phyloP scores from a whole-genome alignment of 352 stramenopile species.

The Globisporangium alternatum region DNA sequence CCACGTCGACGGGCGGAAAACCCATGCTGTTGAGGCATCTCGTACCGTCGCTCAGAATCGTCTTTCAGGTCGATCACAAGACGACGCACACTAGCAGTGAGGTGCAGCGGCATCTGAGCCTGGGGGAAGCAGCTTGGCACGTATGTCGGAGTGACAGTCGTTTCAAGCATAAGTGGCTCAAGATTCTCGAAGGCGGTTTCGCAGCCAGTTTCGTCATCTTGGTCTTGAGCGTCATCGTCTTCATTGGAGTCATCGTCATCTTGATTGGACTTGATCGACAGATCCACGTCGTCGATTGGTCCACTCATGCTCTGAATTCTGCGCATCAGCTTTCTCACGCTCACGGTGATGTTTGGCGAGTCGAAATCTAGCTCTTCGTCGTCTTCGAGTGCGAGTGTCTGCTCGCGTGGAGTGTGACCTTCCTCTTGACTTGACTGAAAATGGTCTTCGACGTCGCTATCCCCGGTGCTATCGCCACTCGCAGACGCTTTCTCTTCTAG shows the following conservation, averaged over 20 bases:
- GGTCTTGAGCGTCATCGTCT: constrained; percentile 6
- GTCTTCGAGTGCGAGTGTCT: background rate
- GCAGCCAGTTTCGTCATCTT: constrained; percentile 1
- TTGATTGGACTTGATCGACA: constrained; percentile 16
- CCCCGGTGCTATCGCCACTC: background rate
- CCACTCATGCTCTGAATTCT: constrained; percentile 19
- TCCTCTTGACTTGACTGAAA: background rate
- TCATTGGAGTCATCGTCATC: constrained; percentile 19
- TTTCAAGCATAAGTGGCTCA: constrained; percentile 17
- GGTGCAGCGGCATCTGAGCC: constrained; percentile 56
- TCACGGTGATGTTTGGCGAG: constrained; percentile 12
- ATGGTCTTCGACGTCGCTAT: background rate
- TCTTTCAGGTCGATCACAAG: constrained; percentile 75
- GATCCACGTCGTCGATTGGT: background rate
- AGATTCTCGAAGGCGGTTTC: constrained; percentile 7
- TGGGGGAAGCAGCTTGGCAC: constrained; percentile 20
- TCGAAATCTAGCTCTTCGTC: constrained; percentile 19
- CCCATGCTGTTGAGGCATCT: constrained; percentile 13
- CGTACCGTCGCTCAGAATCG: constrained; percentile 44
- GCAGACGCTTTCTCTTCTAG: constrained; percentile 11
- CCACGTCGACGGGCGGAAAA: constrained; percentile 38
- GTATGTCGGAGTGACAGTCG: constrained; percentile 8
- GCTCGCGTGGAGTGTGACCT: background rate
- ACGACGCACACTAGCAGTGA: constrained; percentile 72
- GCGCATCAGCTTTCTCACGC: constrained; percentile 20